Conservation (phyloP, 345 rosid genomes). For the Camelina laxa region DNA sequence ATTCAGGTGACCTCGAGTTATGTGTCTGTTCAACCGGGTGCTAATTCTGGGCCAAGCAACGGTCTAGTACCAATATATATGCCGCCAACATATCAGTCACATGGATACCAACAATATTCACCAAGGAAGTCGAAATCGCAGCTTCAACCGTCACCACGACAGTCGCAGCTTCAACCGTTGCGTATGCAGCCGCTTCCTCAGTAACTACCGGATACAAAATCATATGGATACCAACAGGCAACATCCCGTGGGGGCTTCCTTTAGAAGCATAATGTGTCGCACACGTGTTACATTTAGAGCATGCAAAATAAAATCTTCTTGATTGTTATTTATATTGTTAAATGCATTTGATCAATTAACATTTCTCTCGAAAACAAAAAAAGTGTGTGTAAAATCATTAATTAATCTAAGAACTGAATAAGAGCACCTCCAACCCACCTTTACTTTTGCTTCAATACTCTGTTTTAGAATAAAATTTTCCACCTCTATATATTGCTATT, state of each 20-base stretch:
- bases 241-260: not conserved
- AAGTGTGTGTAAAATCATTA: too few species aligned
- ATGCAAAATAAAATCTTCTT: not conserved
- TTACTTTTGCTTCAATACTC: too few species aligned
- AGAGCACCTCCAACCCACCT: too few species aligned
- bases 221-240: not conserved
- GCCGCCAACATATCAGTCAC: conserved; percentile 29
- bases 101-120: conserved; percentile 36
- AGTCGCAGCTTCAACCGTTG: conserved; percentile 12
- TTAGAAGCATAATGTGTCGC: conserved; percentile 10
- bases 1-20: conserved; percentile 17
- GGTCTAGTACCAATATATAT: conserved; percentile 34
- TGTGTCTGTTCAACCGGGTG: conserved; percentile 1
- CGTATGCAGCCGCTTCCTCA: conserved; percentile 19
- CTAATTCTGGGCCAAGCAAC: conserved; percentile 3
- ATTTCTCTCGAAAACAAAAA: not conserved
- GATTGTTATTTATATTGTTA: not conserved
- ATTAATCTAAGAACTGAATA: too few species aligned
- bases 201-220: conserved; percentile 15
- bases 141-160: not conserved
- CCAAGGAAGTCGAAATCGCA: not conserved
- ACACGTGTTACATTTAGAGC: not conserved
- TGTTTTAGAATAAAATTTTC: too few species aligned
- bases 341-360: not conserved
- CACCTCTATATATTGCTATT: too few species aligned